Evolutionary conservation across 1,284 basidiomycete species (phyloP).

Genomic region (Ceratobasidium sp.): DNA sequence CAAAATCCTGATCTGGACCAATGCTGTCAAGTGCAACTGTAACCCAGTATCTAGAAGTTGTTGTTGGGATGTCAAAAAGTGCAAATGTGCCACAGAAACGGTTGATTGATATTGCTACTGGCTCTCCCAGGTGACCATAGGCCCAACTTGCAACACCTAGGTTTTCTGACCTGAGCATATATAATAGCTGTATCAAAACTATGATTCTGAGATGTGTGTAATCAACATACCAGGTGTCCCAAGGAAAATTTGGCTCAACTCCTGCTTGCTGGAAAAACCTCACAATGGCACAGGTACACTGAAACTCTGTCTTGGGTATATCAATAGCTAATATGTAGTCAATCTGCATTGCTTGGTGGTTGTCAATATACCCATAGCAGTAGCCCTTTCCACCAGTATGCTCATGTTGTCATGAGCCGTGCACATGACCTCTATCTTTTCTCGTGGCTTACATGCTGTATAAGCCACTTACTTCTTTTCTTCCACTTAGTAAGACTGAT

Average conservation of each 20-base stretch:
- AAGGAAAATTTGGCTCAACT: background rate
- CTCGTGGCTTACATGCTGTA: no score
- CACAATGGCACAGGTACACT: background rate
- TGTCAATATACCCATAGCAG: slow-evolving; percentile 30
- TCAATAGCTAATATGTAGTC: slow-evolving; percentile 10
- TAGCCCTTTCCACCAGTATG: background rate
- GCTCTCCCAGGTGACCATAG: background rate
- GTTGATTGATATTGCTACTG: background rate
- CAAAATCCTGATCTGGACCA: no score
- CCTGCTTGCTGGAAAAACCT: background rate
- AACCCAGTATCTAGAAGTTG: slow-evolving; percentile 13
- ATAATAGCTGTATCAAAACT: no score
- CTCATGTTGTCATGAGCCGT: no score
- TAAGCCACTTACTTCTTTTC: no score
- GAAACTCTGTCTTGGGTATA: background rate
- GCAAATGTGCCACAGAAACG: slow-evolving; percentile 17
- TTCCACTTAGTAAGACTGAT: no score
- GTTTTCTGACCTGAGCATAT: background rate
- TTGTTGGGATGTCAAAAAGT: slow-evolving; percentile 3
- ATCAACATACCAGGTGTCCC: slow-evolving; percentile 18
- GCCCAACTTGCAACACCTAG: slow-evolving; percentile 16
- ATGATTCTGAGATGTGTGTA: no score
- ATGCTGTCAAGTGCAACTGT: no score
- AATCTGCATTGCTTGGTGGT: background rate
- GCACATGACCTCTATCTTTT: no score